phyloP scores from a whole-genome alignment of 345 rosid genomes.

The Eucalyptus regnans region DNA sequence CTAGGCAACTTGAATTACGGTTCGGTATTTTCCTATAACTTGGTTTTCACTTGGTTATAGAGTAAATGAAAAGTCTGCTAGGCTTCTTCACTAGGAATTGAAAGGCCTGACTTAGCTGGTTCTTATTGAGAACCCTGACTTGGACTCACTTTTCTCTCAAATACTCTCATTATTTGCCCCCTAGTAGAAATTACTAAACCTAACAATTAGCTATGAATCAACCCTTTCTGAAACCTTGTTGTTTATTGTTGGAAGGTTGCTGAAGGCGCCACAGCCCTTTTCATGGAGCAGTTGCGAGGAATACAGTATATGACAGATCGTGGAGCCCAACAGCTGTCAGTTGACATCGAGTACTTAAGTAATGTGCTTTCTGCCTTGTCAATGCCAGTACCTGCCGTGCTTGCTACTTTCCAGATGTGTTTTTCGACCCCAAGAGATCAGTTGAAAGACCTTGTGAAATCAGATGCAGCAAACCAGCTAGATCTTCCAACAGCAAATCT shows the following conservation, averaged over 20 bases:
- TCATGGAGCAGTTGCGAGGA: slow-evolving; percentile 91
- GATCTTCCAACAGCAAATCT: slow-evolving; percentile 80
- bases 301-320: slow-evolving; percentile 80
- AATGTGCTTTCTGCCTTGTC: slow-evolving; percentile 92
- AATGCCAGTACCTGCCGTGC: slow-evolving; percentile 69
- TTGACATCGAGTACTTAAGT: slow-evolving; percentile 88
- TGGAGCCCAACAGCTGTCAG: slow-evolving; percentile 89
- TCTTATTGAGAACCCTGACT: background rate
- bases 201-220: background rate
- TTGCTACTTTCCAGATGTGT: slow-evolving; percentile 77
- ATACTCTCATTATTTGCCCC: background rate
- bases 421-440: slow-evolving; percentile 74
- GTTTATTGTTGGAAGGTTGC: slow-evolving; percentile 45
- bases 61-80: background rate
- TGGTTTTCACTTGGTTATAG: background rate
- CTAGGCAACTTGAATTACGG: background rate
- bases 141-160: background rate
- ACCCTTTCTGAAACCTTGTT: background rate
- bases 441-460: slow-evolving; percentile 56
- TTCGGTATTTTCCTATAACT: background rate
- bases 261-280: slow-evolving; percentile 87
- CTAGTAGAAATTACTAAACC: background rate
- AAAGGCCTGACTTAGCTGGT: background rate
- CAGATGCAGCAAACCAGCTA: slow-evolving; percentile 62
- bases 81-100: background rate